Evolutionary conservation across 1,284 basidiomycete species (phyloP).

Genomic region (Sporisorium graminicola): DNA sequence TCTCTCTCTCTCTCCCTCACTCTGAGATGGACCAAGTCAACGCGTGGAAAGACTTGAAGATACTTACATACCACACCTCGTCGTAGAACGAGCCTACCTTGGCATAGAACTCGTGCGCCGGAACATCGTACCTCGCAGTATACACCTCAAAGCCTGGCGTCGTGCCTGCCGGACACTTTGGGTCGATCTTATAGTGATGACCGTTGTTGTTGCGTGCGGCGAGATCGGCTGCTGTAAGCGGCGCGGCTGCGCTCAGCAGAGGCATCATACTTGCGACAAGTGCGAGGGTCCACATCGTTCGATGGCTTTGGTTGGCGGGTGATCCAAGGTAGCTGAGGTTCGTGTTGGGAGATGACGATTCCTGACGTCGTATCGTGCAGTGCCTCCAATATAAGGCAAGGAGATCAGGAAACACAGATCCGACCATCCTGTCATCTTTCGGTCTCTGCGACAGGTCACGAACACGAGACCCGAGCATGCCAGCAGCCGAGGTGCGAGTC

Average conservation of each 20-base stretch:
- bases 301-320: background rate
- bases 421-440: no score
- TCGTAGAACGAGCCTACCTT: constrained; percentile 36
- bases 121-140: constrained; percentile 32
- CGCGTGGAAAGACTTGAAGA: no score
- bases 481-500: no score
- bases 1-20: no score
- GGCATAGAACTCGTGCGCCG: constrained; percentile 23
- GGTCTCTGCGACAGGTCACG: no score
- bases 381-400: no score
- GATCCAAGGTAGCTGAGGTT: background rate
- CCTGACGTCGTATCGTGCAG: no score
- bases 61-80: constrained; percentile 39
- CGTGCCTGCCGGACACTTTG: constrained; percentile 28
- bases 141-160: constrained; percentile 31
- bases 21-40: no score
- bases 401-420: no score
- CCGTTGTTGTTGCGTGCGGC: constrained; percentile 9
- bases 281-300: constrained; percentile 19
- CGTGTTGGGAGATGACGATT: background rate
- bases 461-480: no score
- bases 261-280: constrained; percentile 10
- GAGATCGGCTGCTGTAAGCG: background rate
- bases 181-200: constrained; percentile 22
- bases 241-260: constrained; percentile 18